Conservation (phyloP, 768 basidiomycete genomes). For the Termitomyces sp. region DNA sequence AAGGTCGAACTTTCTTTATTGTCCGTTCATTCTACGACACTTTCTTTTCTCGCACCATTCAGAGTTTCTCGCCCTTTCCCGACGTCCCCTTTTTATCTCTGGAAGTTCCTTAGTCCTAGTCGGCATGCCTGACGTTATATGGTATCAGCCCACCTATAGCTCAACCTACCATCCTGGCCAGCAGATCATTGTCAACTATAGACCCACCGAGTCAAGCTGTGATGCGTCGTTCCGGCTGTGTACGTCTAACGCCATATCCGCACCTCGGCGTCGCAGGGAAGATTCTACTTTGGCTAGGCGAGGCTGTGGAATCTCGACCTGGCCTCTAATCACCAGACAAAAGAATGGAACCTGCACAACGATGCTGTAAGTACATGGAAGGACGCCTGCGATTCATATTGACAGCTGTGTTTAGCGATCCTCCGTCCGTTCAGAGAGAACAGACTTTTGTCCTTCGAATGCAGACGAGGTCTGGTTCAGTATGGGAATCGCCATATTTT, state of each 20-base stretch:
- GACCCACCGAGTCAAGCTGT: conserved; percentile 4
- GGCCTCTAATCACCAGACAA: conserved; percentile 15
- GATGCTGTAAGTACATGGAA: conserved; percentile 17
- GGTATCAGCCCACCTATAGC: conserved; percentile 6
- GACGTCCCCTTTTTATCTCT: neutral
- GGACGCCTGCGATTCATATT: neutral
- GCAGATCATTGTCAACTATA: conserved; percentile 15
- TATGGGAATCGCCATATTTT: conserved; percentile 20
- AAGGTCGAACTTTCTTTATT: conserved; percentile 2
- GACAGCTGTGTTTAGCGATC: neutral
- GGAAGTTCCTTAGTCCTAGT: neutral
- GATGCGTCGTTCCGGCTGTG: conserved; percentile 17
- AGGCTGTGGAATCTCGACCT: conserved; percentile 17
- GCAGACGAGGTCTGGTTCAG: conserved; percentile 19
- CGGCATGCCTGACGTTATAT: conserved; percentile 8
- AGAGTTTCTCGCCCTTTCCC: neutral
- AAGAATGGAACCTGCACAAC: conserved; percentile 16
- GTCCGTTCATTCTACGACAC: neutral
- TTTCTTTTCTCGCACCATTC: neutral
- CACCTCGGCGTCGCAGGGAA: neutral
- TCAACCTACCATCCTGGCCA: conserved; percentile 13
- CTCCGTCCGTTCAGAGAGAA: neutral
- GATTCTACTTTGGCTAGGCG: neutral
- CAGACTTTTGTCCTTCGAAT: conserved; percentile 10
- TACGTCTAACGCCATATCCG: neutral